A percentile compares a stretch with the other conserved stretches of the same genome.
phyloP scores from a whole-genome alignment of 1,284 basidiomycete genomes.

The Amylostereum areolatum region DNA sequence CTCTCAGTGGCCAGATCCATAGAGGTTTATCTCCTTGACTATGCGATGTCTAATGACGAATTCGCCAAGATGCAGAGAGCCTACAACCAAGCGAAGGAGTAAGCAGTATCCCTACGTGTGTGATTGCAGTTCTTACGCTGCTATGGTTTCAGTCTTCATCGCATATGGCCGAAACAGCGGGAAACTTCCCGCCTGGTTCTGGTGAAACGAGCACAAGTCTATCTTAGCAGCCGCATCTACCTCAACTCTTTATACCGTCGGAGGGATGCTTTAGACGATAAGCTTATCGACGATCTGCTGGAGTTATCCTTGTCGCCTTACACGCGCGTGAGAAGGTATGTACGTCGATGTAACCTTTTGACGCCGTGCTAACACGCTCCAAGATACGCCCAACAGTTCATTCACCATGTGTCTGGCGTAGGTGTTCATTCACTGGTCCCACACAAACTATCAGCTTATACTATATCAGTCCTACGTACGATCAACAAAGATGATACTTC shows the following conservation, averaged over 20 bases:
- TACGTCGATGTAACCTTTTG: neutral
- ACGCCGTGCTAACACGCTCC: slow-evolving; percentile 7
- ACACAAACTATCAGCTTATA: slow-evolving; percentile 5
- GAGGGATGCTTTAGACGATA: slow-evolving; percentile 78
- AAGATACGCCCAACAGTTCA: slow-evolving; percentile 69
- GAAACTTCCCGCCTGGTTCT: slow-evolving; percentile 72
- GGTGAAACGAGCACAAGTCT: slow-evolving; percentile 76
- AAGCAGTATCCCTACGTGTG: slow-evolving; percentile 20
- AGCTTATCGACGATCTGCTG: slow-evolving; percentile 70
- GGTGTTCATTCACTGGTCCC: slow-evolving; percentile 19
- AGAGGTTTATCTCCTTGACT: slow-evolving; percentile 71
- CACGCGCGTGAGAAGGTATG: slow-evolving; percentile 68
- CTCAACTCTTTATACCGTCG: slow-evolving; percentile 79
- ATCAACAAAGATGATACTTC: slow-evolving; percentile 70
- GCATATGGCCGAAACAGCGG: slow-evolving; percentile 68
- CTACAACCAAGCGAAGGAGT: slow-evolving; percentile 67
- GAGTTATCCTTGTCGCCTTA: slow-evolving; percentile 87
- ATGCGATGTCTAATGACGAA: slow-evolving; percentile 56
- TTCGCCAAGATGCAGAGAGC: slow-evolving; percentile 65
- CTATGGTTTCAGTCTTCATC: slow-evolving; percentile 46
- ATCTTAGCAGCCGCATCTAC: slow-evolving; percentile 67
- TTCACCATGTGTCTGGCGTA: slow-evolving; percentile 65
- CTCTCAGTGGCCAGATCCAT: slow-evolving; percentile 64
- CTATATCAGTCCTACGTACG: slow-evolving; percentile 69
- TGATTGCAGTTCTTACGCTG: neutral